Percentiles rank a stretch among this genome's conserved stretches.
Conservation (phyloP, 257 asterid species). For the Apocynum venetum region DNA sequence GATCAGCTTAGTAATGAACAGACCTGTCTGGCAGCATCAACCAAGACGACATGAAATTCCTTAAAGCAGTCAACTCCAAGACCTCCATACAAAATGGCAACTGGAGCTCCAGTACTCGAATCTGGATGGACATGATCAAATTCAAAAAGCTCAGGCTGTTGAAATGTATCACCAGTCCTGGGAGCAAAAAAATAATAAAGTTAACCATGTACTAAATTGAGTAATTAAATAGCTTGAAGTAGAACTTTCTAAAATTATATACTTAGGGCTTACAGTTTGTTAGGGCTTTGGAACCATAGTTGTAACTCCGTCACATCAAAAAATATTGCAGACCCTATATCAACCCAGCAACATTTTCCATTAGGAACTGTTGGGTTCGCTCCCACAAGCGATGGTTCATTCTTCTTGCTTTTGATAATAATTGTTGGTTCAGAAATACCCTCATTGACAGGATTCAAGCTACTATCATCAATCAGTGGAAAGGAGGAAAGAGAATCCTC, state of each 20-base stretch:
- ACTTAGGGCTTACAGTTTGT: conserved; percentile 51
- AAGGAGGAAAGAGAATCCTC: conserved; percentile 94
- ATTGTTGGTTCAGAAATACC: conserved; percentile 41
- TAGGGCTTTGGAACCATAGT: conserved; percentile 59
- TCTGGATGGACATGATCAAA: conserved; percentile 93
- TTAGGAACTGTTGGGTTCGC: conserved; percentile 44
- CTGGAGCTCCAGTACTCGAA: conserved; percentile 64
- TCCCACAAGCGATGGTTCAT: conserved; percentile 44
- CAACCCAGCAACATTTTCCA: conserved; percentile 93
- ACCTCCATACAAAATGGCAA: conserved; percentile 83
- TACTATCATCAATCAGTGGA: conserved; percentile 65
- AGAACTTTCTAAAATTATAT: background rate
- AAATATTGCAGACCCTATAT: conserved; percentile 75
- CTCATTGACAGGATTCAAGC: conserved; percentile 35
- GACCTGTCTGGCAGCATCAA: conserved; percentile 76
- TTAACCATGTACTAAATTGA: conserved; percentile 18
- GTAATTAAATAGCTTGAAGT: background rate
- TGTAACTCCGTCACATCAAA: conserved; percentile 62
- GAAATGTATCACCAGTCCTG: conserved; percentile 66
- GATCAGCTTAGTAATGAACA: conserved; percentile 5
- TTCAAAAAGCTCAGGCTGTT: conserved; percentile 89
- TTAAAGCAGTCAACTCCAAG: conserved; percentile 85
- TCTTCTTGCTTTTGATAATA: conserved; percentile 29
- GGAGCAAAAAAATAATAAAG: conserved; percentile 18
- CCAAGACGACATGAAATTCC: conserved; percentile 69